These are phyloP conservation scores for Blastomyces parvus DNA, from an alignment of 2,329 filamentous ascomycete genomes.

Conservation along the genomic window DNA sequence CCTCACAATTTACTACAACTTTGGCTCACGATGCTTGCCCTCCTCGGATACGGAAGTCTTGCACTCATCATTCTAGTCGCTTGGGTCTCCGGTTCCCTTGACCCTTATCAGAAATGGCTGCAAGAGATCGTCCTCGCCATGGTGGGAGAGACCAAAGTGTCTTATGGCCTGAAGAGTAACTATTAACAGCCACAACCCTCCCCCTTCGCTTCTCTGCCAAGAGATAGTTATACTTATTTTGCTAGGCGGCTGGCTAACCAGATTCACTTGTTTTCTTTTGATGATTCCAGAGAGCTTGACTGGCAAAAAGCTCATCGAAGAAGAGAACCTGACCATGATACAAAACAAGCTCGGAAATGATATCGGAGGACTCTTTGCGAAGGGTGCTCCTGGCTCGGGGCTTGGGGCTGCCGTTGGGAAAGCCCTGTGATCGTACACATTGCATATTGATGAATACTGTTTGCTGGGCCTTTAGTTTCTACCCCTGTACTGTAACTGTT, in stretches of 20 bases:
- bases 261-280: not conserved
- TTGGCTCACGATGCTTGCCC: conserved; percentile 7
- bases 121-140: conserved; percentile 24
- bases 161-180: conserved; percentile 23
- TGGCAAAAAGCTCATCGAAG: conserved; percentile 19
- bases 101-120: conserved; percentile 22
- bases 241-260: not conserved
- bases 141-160: conserved; percentile 25
- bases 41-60: conserved; percentile 6
- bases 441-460: not conserved
- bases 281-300: conserved; percentile 17
- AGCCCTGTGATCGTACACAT: not conserved
- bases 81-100: conserved; percentile 25
- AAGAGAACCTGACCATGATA: conserved; percentile 22
- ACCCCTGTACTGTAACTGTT: not conserved
- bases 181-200: not conserved
- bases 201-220: too few species aligned
- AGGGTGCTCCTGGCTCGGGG: conserved; percentile 15
- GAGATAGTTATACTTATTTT: too few species aligned
- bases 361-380: conserved; percentile 19
- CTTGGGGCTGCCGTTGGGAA: conserved; percentile 2
- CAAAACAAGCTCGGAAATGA: conserved; percentile 20
- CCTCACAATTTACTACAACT: not conserved
- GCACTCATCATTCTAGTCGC: conserved; percentile 14
- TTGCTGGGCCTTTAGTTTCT: not conserved